Conservation (phyloP, 805 yeast genomes). For the Candida koratica region DNA sequence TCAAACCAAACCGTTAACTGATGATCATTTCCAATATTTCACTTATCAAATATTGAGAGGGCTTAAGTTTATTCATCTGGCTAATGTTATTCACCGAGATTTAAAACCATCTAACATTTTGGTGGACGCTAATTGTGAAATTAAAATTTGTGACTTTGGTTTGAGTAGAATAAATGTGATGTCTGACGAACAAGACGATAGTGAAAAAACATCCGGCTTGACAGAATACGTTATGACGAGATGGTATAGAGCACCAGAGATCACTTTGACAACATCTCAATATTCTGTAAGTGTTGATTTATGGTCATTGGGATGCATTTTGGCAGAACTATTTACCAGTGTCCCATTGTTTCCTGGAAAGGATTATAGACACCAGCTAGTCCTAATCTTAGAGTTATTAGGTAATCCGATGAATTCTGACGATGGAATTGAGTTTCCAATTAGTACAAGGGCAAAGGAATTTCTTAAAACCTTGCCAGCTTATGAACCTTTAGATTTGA, state of each 20-base stretch:
- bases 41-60: constrained; percentile 69
- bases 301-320: constrained; percentile 78
- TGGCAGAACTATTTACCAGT: constrained; percentile 62
- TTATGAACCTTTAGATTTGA: constrained; percentile 18
- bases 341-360: constrained; percentile 72
- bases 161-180: constrained; percentile 49
- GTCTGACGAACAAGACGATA: not conserved
- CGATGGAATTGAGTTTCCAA: constrained; percentile 18
- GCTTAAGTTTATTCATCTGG: constrained; percentile 65
- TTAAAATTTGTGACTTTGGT: constrained; percentile 79
- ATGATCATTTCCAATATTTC: constrained; percentile 68
- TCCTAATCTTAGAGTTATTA: constrained; percentile 60
- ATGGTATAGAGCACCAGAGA: constrained; percentile 84
- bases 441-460: constrained; percentile 23
- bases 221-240: constrained; percentile 83
- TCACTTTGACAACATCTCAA: constrained; percentile 69
- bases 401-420: constrained; percentile 56
- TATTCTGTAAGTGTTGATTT: constrained; percentile 75
- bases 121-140: constrained; percentile 65
- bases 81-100: constrained; percentile 72
- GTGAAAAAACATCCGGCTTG: constrained; percentile 39
- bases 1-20: constrained; percentile 50
- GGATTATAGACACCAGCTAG: constrained; percentile 65
- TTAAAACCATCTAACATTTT: constrained; percentile 70
- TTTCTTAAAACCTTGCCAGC: constrained; percentile 26